Percentiles rank a stretch among this genome's conserved stretches.
These are phyloP conservation scores for Fistulinella prunicolor DNA, from an alignment of 768 basidiomycete species.

Conservation along the genomic window DNA sequence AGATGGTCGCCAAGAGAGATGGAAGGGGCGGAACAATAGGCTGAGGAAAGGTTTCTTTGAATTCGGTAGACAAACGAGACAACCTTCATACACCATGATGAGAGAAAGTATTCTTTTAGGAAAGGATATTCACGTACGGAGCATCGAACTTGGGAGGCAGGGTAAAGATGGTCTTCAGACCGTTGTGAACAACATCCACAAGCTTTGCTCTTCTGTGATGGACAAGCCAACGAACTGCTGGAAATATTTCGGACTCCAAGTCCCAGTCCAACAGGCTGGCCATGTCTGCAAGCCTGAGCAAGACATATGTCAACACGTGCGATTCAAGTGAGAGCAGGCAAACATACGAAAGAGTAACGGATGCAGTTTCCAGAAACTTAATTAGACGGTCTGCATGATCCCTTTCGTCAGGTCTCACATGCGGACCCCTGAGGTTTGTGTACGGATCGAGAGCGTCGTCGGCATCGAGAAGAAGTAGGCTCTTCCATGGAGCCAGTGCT, in stretches of 20 bases:
- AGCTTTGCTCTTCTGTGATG: conserved; percentile 87
- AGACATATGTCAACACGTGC: background rate
- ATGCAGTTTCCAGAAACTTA: conserved; percentile 70
- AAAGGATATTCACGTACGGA: conserved; percentile 45
- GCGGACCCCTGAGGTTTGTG: conserved; percentile 55
- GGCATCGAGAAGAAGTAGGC: conserved; percentile 72
- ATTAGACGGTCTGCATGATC: conserved; percentile 68
- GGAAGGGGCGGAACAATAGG: conserved; percentile 68
- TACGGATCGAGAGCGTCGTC: conserved; percentile 56
- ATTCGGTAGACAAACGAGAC: conserved; percentile 53
- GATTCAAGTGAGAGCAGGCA: background rate
- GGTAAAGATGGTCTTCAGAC: conserved; percentile 79
- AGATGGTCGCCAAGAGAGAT: conserved; percentile 70
- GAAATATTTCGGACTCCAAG: conserved; percentile 77
- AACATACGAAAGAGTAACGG: conserved; percentile 74
- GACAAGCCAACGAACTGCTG: conserved; percentile 90
- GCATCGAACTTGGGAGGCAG: conserved; percentile 62
- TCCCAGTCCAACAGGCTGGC: conserved; percentile 81
- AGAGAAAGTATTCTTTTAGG: background rate
- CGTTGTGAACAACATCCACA: conserved; percentile 77
- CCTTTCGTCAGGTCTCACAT: conserved; percentile 62
- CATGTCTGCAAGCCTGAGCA: conserved; percentile 68
- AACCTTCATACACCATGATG: conserved; percentile 3
- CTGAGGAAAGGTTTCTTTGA: conserved; percentile 57
- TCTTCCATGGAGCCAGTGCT: conserved; percentile 87